Evolutionary conservation across 257 asterid species (phyloP).

Genomic region (Henckelia pumila): DNA sequence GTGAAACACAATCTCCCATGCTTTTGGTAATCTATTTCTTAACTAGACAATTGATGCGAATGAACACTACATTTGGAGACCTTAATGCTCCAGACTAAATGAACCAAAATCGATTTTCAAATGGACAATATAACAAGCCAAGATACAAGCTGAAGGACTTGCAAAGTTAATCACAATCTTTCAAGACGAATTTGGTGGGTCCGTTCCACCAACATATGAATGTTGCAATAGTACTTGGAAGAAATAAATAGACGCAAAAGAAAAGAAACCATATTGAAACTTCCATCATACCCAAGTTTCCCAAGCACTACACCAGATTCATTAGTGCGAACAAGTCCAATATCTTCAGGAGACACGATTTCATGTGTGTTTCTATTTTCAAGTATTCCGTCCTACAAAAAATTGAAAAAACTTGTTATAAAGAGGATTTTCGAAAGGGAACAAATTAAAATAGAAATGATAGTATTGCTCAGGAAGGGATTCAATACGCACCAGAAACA

Average conservation of each 20-base stretch:
- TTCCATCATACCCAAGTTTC: slow-evolving; percentile 71
- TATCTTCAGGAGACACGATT: slow-evolving; percentile 90
- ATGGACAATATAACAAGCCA: background rate
- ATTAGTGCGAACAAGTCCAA: slow-evolving; percentile 81
- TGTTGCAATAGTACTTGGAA: slow-evolving; percentile 11
- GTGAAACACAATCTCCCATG: no score
- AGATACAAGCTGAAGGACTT: no score
- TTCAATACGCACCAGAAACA: no score
- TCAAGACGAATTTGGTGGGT: background rate
- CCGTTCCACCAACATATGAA: slow-evolving; percentile 5
- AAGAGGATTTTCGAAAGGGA: background rate
- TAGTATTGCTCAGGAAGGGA: no score
- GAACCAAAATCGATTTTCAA: no score
- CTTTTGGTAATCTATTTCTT: no score
- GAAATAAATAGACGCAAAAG: background rate
- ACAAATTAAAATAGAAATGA: no score
- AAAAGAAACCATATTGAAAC: background rate
- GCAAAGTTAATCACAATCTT: background rate
- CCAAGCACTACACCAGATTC: slow-evolving; percentile 97
- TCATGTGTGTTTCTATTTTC: slow-evolving; percentile 85
- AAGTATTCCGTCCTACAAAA: slow-evolving; percentile 86
- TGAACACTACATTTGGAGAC: no score
- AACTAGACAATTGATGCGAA: no score
- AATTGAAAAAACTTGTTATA: slow-evolving; percentile 13
- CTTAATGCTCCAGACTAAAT: no score